Evolutionary conservation across 345 rosid genomes (phyloP), one percentile per base, ranked within the genome.

Genomic region (Murraya paniculata): DNA sequence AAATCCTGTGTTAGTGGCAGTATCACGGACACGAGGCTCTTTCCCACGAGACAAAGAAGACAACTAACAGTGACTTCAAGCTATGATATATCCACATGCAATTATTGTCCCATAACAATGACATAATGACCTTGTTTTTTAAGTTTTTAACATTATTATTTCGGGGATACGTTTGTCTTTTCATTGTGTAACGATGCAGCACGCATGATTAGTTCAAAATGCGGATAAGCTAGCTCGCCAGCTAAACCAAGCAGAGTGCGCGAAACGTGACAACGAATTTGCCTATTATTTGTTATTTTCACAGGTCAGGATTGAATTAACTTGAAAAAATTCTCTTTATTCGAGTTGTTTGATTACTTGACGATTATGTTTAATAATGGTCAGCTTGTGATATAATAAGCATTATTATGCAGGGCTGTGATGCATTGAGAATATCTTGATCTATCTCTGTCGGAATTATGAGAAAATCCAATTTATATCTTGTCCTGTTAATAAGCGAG

Each of bases 31-130:
- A 38, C 7, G 64, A 53, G 21, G 30, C 65, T 55, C 73, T 72
- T 78, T 82, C 77, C 80, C 77, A 48, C 4, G 25, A 72, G 81
- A 77, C 74, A 72, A 82, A 78, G 31, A 16, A 13, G 80, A 65
- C 68, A 56, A 41, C 77, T 60, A 55, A 33, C 33, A 58, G 38
- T 24, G 64, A 22, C 45, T 55, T 71, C 45, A 1, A 2, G 41
- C 30, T 14, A 10, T 38, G 30, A 21, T 36, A 9, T 11, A 38
- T 19, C 14, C 31, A 24, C 13, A 4, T 28, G 30, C 27, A 48
- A 69, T 48, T 7, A 68, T 9, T 68, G 35, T 68, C 21, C 57
- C 53, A 45, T 16, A 0, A 27, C 18, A 70, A 48, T 70, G 73
- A 45, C 58, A 25, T 35, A 27, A 25, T 19, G 39, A 31, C 21